Percentiles rank a stretch among this genome's conserved stretches.
Evolutionary conservation across 176 grass and related monocot genomes (phyloP).

Genomic region (Luzula sylvatica): DNA sequence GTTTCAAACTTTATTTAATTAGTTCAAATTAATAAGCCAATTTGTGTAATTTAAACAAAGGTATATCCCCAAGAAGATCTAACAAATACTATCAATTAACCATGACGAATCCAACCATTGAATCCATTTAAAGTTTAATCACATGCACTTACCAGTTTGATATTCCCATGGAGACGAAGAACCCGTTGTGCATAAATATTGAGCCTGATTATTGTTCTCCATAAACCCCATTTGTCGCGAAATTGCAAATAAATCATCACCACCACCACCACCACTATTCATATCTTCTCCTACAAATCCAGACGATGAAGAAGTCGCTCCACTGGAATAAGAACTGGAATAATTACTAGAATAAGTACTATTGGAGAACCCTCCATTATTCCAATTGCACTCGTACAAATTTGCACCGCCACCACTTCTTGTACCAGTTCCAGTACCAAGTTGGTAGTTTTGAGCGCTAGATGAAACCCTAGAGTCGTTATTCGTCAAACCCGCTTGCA

Average conservation of each 20-base stretch:
- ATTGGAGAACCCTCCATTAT: conserved; percentile 1
- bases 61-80: no score
- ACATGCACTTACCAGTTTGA: conserved; percentile 27
- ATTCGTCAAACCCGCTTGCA: conserved; percentile 43
- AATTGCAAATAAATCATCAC: conserved; percentile 91
- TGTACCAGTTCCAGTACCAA: not conserved
- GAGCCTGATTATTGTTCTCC: conserved; percentile 24
- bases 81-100: no score
- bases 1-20: no score
- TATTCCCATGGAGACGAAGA: conserved; percentile 16
- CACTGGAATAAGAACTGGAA: conserved; percentile 8
- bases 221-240: conserved; percentile 66
- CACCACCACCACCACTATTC: conserved; percentile 16
- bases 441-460: not conserved
- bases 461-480: conserved; percentile 14
- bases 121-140: no score
- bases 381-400: conserved; percentile 7
- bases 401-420: conserved; percentile 4
- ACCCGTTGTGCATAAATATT: conserved; percentile 10
- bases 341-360: conserved; percentile 10
- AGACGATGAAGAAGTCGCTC: conserved; percentile 18
- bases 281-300: conserved; percentile 18
- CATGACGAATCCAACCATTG: not conserved
- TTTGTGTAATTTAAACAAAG: no score
- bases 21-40: no score